phyloP scores from a whole-genome alignment of 2,329 filamentous ascomycete genomes.

The Fusarium fujikuroi region DNA sequence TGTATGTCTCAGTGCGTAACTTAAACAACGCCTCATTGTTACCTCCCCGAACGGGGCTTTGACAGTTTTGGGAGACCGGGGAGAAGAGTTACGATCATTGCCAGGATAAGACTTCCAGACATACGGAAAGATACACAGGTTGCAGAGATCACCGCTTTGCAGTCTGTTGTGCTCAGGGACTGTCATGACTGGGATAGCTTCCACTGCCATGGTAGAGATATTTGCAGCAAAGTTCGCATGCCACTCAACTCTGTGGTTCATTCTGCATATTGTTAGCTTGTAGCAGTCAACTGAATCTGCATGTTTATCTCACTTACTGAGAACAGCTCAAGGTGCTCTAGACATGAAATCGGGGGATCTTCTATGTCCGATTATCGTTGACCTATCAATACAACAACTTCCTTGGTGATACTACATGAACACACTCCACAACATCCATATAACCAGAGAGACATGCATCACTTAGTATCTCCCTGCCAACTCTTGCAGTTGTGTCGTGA shows the following conservation, averaged over 20 bases:
- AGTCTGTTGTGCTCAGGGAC: constrained; percentile 66
- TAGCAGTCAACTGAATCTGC: neutral
- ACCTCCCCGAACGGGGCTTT: constrained; percentile 55
- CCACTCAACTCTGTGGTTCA: neutral
- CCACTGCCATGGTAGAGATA: neutral
- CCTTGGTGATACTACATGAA: constrained; percentile 60
- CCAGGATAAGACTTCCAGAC: constrained; percentile 50
- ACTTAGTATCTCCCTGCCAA: constrained; percentile 79
- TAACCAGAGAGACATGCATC: constrained; percentile 76
- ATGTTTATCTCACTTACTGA: neutral
- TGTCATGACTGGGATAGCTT: neutral
- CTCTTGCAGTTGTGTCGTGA: constrained; percentile 82
- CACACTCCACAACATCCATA: constrained; percentile 58
- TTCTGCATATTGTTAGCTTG: too few relatives aligned
- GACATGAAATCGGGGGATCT: neutral
- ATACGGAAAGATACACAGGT: constrained; percentile 63
- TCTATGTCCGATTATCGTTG: constrained; percentile 72
- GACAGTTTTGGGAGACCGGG: constrained; percentile 66
- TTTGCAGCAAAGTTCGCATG: neutral
- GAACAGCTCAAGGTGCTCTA: neutral
- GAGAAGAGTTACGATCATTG: constrained; percentile 46
- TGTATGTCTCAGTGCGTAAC: constrained; percentile 60
- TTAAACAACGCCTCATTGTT: constrained; percentile 66
- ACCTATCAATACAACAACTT: constrained; percentile 61
- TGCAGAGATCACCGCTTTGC: constrained; percentile 75